These are phyloP conservation scores for Psidium guajava DNA, from an alignment of 345 rosid genomes.

Conservation along the genomic window DNA sequence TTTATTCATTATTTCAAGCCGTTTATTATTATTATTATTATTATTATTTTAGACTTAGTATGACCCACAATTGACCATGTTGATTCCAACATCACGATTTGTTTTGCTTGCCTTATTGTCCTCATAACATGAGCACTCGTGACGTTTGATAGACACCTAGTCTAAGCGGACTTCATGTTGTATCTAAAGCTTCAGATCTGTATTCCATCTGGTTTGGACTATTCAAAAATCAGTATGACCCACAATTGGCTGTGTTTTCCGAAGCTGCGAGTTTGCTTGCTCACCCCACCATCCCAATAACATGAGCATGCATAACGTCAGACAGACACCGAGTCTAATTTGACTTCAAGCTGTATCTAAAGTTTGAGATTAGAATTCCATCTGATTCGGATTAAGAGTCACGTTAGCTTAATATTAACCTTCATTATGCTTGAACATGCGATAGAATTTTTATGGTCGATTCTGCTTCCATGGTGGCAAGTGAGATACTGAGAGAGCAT, in stretches of 20 bases:
- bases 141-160: not conserved
- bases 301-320: no score
- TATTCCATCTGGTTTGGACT: no score
- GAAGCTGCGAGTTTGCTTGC: no score
- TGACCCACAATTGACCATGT: not conserved
- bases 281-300: no score
- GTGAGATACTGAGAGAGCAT: not conserved
- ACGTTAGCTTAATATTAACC: not conserved
- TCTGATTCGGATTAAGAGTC: not conserved
- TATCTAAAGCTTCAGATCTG: not conserved
- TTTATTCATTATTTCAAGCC: not conserved
- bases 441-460: not conserved
- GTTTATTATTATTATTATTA: not conserved
- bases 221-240: no score
- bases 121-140: not conserved
- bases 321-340: no score
- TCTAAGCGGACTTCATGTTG: not conserved
- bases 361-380: not conserved
- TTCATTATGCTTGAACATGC: not conserved
- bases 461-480: not conserved
- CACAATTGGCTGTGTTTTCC: fast-evolving
- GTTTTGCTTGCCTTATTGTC: no score
- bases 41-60: not conserved
- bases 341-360: not conserved
- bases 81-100: no score